phyloP scores from a whole-genome alignment of 257 asterid genomes.

The Primulina eburnea region DNA sequence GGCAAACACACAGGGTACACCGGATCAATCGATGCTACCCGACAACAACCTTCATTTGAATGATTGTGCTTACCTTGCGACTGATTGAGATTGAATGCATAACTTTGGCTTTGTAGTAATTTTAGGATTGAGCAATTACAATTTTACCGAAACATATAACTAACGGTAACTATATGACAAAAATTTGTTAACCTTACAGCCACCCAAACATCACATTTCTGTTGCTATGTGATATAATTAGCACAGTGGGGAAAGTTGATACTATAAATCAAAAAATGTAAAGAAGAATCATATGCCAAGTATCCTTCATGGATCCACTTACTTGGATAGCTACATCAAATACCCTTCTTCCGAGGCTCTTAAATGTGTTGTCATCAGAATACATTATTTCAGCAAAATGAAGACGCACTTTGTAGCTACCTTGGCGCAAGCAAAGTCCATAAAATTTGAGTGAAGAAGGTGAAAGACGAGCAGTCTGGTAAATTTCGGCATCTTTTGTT shows the following conservation, averaged over 20 bases:
- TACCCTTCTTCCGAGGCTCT: constrained; percentile 72
- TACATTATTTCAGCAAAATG: constrained; percentile 86
- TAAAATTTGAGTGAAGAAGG: constrained; percentile 72
- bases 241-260: neutral
- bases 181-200: too few species aligned
- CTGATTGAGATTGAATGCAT: too few species aligned
- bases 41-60: neutral
- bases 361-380: constrained; percentile 45
- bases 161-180: neutral
- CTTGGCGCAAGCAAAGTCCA: constrained; percentile 72
- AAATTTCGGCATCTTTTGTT: constrained; percentile 36
- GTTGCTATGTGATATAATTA: neutral
- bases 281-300: neutral
- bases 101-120: neutral
- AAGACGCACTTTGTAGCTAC: constrained; percentile 85
- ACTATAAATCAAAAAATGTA: neutral
- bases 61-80: neutral
- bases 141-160: too few species aligned
- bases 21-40: neutral
- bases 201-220: neutral
- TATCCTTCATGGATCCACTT: constrained; percentile 25
- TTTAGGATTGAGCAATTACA: neutral
- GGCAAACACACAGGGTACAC: neutral
- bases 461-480: constrained; percentile 72
- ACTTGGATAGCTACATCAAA: constrained; percentile 93